Evolutionary conservation across 495 filamentous ascomycete genomes (phyloP), one percentile per base, ranked within the genome.

Genomic region (Echria macrotheca): DNA sequence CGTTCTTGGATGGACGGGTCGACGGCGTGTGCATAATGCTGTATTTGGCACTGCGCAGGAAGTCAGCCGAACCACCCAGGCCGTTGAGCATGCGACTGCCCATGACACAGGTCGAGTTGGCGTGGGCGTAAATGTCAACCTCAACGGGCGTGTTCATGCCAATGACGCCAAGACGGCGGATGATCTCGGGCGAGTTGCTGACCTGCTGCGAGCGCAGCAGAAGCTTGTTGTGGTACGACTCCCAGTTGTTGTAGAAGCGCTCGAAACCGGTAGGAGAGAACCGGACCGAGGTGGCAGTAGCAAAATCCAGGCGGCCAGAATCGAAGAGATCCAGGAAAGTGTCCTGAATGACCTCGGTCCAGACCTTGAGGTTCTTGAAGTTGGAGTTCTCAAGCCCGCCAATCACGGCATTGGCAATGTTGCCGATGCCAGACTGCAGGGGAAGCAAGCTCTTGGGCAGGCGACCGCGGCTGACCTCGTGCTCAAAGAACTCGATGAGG

Each of bases 141-240:
- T 95, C 89, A 53, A 94, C 86, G 21, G 89, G 89, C 2, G 89
- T 95, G 76, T 95, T 95, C 89, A 95, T 95, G 64, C 87, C 89
- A 63, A 95, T 94, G 55, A 88, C 82, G 48, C 89, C 89, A 1
- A 95, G 74, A 3, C 89, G 78, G 14, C 86, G 80, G 72, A 95
- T 95, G 74, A 95, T 94, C 70, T 95, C 89, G 53, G 89, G 89
- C n/a, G 82, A 84, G 80, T 95, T 95, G 60, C 85, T 89, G 25
- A 95, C 87, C 60, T 85, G 81, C 71, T 95, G 89, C 2, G 85
- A 83, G 42, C 89, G 87, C 28, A 95, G 82, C 39, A 95, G 85
- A 4, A 95, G 81, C 74, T 91, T 93, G 65, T 83, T 72, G 10
- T 83, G 69, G 71, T 95, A 95, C 23, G 70, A 57, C 47, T 90